Conservation (phyloP, 1,284 basidiomycete species). For the Ganoderma sinense region DNA sequence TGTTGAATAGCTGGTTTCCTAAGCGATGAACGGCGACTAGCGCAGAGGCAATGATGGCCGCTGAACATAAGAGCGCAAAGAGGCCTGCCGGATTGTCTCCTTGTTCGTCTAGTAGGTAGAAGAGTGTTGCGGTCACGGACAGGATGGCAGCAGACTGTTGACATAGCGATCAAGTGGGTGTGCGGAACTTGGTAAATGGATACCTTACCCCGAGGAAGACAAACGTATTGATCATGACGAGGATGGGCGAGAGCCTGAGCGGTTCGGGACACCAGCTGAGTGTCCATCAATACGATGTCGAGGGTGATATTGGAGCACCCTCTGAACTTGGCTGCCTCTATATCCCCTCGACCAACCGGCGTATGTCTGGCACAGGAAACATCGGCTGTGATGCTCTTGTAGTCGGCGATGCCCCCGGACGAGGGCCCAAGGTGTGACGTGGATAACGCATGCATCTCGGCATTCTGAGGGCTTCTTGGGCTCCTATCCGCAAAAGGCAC, state of each 20-base stretch:
- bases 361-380: too few relatives aligned
- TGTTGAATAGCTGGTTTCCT: neutral
- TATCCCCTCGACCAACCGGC: too few relatives aligned
- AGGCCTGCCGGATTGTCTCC: neutral
- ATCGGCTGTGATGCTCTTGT: too few relatives aligned
- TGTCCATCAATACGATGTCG: neutral
- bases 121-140: neutral
- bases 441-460: neutral
- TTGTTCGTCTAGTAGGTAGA: neutral
- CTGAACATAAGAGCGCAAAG: neutral
- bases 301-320: neutral
- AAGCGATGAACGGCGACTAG: neutral
- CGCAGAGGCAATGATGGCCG: neutral
- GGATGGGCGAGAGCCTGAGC: neutral
- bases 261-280: neutral
- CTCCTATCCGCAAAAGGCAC: neutral
- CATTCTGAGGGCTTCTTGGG: neutral
- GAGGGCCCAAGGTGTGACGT: too few relatives aligned
- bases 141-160: neutral
- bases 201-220: neutral
- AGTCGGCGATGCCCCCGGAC: too few relatives aligned
- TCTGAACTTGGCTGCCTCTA: too few relatives aligned
- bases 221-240: neutral
- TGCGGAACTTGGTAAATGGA: neutral
- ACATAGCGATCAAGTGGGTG: neutral